Conservation (phyloP, 352 stramenopile species). For the Phytopythium oedochilum region DNA sequence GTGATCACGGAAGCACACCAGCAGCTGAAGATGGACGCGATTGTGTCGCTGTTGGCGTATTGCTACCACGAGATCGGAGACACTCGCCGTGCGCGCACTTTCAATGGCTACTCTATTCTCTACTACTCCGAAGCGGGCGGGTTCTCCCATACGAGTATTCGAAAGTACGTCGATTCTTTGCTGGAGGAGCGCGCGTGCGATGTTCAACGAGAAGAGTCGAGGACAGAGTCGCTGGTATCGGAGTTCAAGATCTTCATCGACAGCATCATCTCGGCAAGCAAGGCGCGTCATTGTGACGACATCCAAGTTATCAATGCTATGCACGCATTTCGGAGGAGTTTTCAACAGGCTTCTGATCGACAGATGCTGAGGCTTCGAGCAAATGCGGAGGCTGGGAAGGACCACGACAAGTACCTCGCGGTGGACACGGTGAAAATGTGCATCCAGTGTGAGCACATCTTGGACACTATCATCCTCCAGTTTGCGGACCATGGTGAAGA, state of each 20-base stretch:
- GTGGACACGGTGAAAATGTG: conserved; percentile 17
- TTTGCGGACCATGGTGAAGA: background rate
- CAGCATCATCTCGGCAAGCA: conserved; percentile 26
- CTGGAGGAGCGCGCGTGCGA: conserved; percentile 34
- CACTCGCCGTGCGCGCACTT: conserved; percentile 23
- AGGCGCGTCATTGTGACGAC: conserved; percentile 22
- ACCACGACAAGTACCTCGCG: background rate
- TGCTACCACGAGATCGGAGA: conserved; percentile 42
- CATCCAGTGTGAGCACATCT: conserved; percentile 15
- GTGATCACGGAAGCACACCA: conserved; percentile 33
- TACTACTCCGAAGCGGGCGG: conserved; percentile 33
- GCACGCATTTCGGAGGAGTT: conserved; percentile 25
- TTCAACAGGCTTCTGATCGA: conserved; percentile 21
- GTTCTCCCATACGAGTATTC: conserved; percentile 21
- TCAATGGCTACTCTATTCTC: conserved; percentile 42
- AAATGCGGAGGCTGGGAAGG: background rate
- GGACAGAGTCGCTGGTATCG: conserved; percentile 2
- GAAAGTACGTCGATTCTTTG: conserved; percentile 46
- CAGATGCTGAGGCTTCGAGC: conserved; percentile 18
- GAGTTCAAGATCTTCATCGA: conserved; percentile 34
- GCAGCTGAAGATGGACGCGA: conserved; percentile 52
- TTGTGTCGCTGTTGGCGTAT: conserved; percentile 52
- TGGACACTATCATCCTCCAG: conserved; percentile 16
- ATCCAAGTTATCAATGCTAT: conserved; percentile 17
- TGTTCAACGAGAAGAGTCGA: background rate